Evolutionary conservation across 495 filamentous ascomycete species (phyloP).

Genomic region (Trichoderma parareesei): DNA sequence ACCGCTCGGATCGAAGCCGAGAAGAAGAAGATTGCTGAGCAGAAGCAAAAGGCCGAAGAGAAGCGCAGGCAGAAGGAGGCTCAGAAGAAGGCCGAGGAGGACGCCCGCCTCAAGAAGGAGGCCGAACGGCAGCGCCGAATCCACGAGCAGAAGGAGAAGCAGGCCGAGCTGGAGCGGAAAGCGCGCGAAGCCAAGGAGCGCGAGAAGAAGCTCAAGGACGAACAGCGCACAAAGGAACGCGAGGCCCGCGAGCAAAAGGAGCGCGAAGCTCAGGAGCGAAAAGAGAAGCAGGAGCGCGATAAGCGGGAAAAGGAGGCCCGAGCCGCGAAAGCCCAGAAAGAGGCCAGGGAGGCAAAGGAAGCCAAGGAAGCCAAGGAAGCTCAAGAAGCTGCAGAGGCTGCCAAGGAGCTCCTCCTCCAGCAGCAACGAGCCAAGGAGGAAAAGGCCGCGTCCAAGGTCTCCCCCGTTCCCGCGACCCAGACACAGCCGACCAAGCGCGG

Average conservation of each 20-base stretch:
- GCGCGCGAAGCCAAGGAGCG: constrained; percentile 59
- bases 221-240: constrained; percentile 42
- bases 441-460: constrained; percentile 29
- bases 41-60: constrained; percentile 70
- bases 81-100: constrained; percentile 80
- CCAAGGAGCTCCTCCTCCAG: constrained; percentile 14
- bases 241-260: constrained; percentile 49
- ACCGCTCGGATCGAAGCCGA: constrained; percentile 67
- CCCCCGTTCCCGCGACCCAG: constrained; percentile 28
- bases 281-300: constrained; percentile 58
- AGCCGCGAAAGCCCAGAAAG: constrained; percentile 34
- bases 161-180: constrained; percentile 79
- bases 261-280: constrained; percentile 62
- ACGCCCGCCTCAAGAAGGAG: constrained; percentile 73
- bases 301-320: constrained; percentile 41
- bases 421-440: constrained; percentile 43
- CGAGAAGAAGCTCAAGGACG: constrained; percentile 52
- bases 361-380: constrained; percentile 32
- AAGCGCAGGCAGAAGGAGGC: constrained; percentile 80
- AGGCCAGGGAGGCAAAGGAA: constrained; percentile 30
- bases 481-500: constrained; percentile 29
- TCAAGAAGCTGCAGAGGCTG: constrained; percentile 26
- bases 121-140: constrained; percentile 67
- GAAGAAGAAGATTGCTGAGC: constrained; percentile 67
- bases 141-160: constrained; percentile 81